Evolutionary conservation across 2,329 filamentous ascomycete genomes (phyloP).

Genomic region (Cercospora sp.): DNA sequence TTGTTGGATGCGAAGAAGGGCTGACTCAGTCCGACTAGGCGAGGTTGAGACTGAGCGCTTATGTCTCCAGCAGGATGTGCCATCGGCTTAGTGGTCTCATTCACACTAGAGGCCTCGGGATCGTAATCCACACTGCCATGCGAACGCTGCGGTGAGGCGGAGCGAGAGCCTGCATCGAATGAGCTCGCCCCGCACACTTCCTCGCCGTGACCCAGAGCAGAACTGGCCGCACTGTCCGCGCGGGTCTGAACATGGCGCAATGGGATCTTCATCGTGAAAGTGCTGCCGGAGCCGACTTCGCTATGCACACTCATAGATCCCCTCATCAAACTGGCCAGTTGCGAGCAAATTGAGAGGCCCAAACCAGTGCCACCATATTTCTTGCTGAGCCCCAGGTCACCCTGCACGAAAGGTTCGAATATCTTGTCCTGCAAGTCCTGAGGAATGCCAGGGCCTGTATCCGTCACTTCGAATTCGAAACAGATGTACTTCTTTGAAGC

Average conservation of each 20-base stretch:
- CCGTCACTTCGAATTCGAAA: slow-evolving; percentile 87
- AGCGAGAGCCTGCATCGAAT: slow-evolving; percentile 20
- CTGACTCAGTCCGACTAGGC: slow-evolving; percentile 77
- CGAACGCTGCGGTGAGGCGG: slow-evolving; percentile 14
- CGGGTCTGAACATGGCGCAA: slow-evolving; percentile 72
- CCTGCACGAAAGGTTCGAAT: slow-evolving; percentile 93
- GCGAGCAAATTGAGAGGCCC: slow-evolving; percentile 84
- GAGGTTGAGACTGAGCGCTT: slow-evolving; percentile 65
- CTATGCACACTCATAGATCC: slow-evolving; percentile 73
- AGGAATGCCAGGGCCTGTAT: slow-evolving; percentile 84
- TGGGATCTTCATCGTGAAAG: slow-evolving; percentile 80
- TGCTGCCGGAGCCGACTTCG: slow-evolving; percentile 71
- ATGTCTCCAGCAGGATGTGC: slow-evolving; percentile 41
- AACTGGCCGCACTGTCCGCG: slow-evolving; percentile 54
- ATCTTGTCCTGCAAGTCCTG: slow-evolving; percentile 75
- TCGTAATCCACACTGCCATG: slow-evolving; percentile 26
- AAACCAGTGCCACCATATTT: slow-evolving; percentile 88
- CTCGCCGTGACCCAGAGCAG: slow-evolving; percentile 32
- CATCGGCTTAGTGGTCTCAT: slow-evolving; percentile 10
- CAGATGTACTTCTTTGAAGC: slow-evolving; percentile 67
- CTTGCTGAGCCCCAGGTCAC: slow-evolving; percentile 83
- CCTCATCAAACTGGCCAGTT: slow-evolving; percentile 80
- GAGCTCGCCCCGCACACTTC: slow-evolving; percentile 24
- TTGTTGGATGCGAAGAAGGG: slow-evolving; percentile 68
- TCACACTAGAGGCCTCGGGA: slow-evolving; percentile 29